Evolutionary conservation across 1,139 yeast species (phyloP).

Genomic region (Debaryomyces udenii): DNA sequence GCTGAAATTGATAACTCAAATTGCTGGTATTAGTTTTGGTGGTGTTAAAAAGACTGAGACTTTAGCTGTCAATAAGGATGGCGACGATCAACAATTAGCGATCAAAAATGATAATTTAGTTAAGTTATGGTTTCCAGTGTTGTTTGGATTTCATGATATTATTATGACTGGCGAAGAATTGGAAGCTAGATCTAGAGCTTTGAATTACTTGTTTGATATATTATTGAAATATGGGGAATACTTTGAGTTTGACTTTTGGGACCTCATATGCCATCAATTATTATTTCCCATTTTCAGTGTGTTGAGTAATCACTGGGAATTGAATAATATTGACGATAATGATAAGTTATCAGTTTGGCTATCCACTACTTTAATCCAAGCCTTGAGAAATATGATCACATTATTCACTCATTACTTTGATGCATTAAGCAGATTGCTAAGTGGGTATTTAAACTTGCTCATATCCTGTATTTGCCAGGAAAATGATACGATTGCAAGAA

Average conservation of each 20-base stretch:
- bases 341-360: conserved; percentile 95
- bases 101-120: conserved; percentile 40
- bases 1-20: conserved; percentile 60
- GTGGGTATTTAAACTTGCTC: conserved; percentile 74
- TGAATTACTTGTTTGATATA: conserved; percentile 79
- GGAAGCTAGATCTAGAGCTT: conserved; percentile 90
- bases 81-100: conserved; percentile 13
- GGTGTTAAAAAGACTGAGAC: conserved; percentile 10
- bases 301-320: conserved; percentile 75
- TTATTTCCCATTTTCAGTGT: conserved; percentile 90
- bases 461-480: conserved; percentile 94
- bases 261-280: conserved; percentile 70
- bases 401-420: conserved; percentile 81
- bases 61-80: conserved; percentile 15
- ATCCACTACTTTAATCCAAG: conserved; percentile 94
- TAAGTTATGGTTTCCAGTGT: conserved; percentile 77
- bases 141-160: conserved; percentile 81
- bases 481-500: conserved; percentile 92
- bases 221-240: conserved; percentile 77
- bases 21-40: conserved; percentile 47
- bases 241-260: conserved; percentile 82
- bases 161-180: conserved; percentile 93
- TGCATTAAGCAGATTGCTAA: conserved; percentile 69
- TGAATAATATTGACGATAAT: conserved; percentile 53
- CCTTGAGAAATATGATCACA: conserved; percentile 84